A percentile compares a stretch with the other conserved stretches of the same genome.
phyloP scores from a whole-genome alignment of 208 protist genomes.

The Leptomonas seymouri region DNA sequence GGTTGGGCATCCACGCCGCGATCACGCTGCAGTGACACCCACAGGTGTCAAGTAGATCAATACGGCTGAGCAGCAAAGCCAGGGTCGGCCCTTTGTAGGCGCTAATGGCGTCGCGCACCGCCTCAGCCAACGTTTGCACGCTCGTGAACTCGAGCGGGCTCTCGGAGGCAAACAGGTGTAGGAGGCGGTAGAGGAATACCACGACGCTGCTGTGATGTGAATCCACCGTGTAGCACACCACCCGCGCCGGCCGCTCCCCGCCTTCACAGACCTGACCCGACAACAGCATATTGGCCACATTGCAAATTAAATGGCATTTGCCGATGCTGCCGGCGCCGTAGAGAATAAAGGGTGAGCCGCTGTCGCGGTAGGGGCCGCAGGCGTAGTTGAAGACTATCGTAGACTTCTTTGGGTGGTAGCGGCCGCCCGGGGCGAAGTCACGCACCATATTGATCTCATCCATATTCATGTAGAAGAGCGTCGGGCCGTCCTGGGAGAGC shows the following conservation, averaged over 20 bases:
- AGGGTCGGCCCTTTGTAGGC: conserved; percentile 58
- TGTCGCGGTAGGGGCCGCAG: conserved; percentile 28
- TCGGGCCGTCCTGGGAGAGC: conserved; percentile 17
- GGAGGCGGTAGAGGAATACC: conserved; percentile 61
- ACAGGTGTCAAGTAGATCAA: conserved; percentile 65
- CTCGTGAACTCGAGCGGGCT: conserved; percentile 41
- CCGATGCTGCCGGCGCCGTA: conserved; percentile 63
- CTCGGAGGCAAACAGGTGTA: conserved; percentile 45
- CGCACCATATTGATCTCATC: conserved; percentile 27
- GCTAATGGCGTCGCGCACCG: conserved; percentile 50
- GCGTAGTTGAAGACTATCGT: conserved; percentile 48
- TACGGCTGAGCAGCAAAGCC: conserved; percentile 53
- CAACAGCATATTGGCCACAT: conserved; percentile 41
- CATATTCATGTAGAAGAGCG: conserved; percentile 21
- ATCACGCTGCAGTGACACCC: conserved; percentile 42
- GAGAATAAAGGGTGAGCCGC: conserved; percentile 68
- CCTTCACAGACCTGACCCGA: conserved; percentile 16
- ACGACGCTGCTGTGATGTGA: conserved; percentile 51
- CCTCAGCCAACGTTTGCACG: conserved; percentile 41
- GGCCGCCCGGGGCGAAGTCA: conserved; percentile 18
- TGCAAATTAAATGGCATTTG: conserved; percentile 62
- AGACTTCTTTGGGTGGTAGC: conserved; percentile 34
- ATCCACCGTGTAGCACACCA: conserved; percentile 47
- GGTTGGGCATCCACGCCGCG: conserved; percentile 75
- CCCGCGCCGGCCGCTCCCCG: conserved; percentile 20